phyloP scores from a whole-genome alignment of 108 stramenopile genomes.

The Skeletonema costatum region DNA sequence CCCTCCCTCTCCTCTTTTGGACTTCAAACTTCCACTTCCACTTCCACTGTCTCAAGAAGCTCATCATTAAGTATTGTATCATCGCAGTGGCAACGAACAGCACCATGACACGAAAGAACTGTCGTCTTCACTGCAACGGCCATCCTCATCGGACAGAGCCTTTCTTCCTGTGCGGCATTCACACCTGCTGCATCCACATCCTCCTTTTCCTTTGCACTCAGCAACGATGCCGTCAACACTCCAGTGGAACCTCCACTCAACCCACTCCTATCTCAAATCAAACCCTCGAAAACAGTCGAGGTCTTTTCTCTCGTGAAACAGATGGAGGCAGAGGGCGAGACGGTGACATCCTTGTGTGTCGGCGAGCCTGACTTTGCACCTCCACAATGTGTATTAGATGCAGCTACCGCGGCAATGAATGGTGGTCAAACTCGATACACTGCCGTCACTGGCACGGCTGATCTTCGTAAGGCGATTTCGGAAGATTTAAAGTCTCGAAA shows the following conservation, averaged over 20 bases:
- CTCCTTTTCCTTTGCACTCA: not conserved
- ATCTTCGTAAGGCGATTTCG: conserved; percentile 88
- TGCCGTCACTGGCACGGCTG: conserved; percentile 88
- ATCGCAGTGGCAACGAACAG: not conserved
- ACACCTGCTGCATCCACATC: conserved; percentile 11
- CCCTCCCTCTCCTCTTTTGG: no score
- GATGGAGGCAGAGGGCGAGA: conserved; percentile 78
- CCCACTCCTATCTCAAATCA: conserved; percentile 70
- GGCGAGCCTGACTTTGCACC: conserved; percentile 98
- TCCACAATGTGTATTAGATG: conserved; percentile 85
- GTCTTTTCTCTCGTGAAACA: conserved; percentile 83
- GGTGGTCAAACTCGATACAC: conserved; percentile 92
- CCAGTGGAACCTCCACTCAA: conserved; percentile 47
- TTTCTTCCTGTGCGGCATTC: not conserved
- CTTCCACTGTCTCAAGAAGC: not conserved
- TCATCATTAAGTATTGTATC: no score
- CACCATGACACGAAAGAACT: not conserved
- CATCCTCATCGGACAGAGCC: not conserved
- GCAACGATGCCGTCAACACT: conserved; percentile 8
- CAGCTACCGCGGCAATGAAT: conserved; percentile 64
- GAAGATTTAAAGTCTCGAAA: conserved; percentile 85
- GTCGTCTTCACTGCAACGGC: not conserved
- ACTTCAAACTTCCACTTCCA: no score
- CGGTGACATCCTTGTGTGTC: conserved; percentile 93
- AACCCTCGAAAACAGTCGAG: conserved; percentile 83